Conservation (phyloP, 2,329 filamentous ascomycete genomes). For the Aspergillus quadricinctus region DNA sequence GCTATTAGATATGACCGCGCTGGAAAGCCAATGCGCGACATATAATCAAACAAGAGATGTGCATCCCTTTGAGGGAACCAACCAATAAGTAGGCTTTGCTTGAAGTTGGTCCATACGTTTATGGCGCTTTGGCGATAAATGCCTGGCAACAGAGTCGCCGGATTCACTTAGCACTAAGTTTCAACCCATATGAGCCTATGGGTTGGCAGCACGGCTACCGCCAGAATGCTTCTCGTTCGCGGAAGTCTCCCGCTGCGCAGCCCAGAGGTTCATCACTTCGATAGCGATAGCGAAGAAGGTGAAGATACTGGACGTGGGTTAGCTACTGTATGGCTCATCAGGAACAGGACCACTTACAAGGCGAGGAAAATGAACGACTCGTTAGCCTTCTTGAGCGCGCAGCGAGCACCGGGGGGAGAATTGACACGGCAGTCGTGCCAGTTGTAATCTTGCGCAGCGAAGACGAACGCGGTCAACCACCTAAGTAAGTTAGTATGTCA, state of each 20-base stretch:
- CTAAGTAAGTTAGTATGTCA: background rate
- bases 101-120: background rate
- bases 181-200: background rate
- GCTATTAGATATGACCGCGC: background rate
- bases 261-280: background rate
- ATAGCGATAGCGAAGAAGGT: background rate
- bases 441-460: conserved; percentile 1
- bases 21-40: background rate
- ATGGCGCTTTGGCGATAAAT: background rate
- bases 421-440: background rate
- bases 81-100: background rate
- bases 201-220: background rate
- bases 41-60: background rate
- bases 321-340: background rate
- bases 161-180: background rate
- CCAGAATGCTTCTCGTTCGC: background rate
- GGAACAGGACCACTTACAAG: background rate
- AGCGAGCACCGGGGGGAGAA: background rate
- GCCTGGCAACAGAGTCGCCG: background rate
- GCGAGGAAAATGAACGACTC: conserved; percentile 3
- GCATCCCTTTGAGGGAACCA: background rate
- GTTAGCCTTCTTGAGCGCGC: conserved; percentile 1
- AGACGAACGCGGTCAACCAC: conserved; percentile 3
- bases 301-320: background rate
- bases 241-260: background rate